phyloP scores from a whole-genome alignment of 1,284 basidiomycete genomes.

The Fomitopsis pinicola region DNA sequence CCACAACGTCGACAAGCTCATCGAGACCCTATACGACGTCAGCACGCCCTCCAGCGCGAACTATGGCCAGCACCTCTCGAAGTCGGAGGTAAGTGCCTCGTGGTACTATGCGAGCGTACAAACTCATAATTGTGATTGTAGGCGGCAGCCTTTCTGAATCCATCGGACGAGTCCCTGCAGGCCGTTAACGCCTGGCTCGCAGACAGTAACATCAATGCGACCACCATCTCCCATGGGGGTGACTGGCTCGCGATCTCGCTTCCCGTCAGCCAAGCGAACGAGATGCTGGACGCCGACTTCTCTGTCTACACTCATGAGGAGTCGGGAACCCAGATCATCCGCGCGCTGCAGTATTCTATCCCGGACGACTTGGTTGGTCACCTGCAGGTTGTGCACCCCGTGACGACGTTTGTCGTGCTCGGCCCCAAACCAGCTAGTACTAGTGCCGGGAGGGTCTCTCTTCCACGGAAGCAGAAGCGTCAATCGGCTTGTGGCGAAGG shows the following conservation, averaged over 20 bases:
- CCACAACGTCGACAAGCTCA: slow-evolving; percentile 27
- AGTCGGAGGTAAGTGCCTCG: slow-evolving; percentile 21
- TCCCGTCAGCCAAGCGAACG: slow-evolving; percentile 30
- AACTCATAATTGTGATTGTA: slow-evolving; percentile 7
- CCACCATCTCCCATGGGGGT: slow-evolving; percentile 19
- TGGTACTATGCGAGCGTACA: too few species aligned
- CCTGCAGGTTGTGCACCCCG: slow-evolving; percentile 39
- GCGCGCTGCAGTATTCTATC: slow-evolving; percentile 40
- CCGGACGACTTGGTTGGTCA: slow-evolving; percentile 33
- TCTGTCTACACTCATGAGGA: slow-evolving; percentile 32
- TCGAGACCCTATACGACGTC: slow-evolving; percentile 22
- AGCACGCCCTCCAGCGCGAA: slow-evolving; percentile 26
- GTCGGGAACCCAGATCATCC: slow-evolving; percentile 27
- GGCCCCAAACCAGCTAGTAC: neutral
- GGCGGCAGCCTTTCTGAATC: slow-evolving; percentile 34
- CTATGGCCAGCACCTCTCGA: slow-evolving; percentile 30
- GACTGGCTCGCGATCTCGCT: slow-evolving; percentile 18
- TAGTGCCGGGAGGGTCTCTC: slow-evolving; percentile 33
- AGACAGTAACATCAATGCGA: slow-evolving; percentile 26
- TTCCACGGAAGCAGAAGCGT: slow-evolving; percentile 27
- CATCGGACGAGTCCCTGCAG: slow-evolving; percentile 26
- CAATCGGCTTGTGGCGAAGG: neutral
- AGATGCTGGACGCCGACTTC: slow-evolving; percentile 35
- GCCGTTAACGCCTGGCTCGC: slow-evolving; percentile 32
- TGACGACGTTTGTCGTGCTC: slow-evolving; percentile 22